phyloP scores from a whole-genome alignment of 2,329 filamentous ascomycete species.

The Graphilbum fragrans region DNA sequence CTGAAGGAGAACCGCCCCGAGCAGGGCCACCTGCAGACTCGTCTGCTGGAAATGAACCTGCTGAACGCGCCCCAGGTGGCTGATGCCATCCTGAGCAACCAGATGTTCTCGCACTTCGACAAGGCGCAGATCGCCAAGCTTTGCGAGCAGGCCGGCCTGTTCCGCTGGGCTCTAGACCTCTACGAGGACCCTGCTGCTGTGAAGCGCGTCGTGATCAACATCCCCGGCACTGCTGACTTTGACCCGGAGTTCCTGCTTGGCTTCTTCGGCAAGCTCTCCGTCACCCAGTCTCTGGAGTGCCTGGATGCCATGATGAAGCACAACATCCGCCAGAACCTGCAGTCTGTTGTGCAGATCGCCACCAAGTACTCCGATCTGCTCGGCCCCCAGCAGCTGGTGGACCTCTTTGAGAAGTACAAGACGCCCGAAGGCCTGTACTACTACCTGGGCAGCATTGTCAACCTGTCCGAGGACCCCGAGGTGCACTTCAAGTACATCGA shows the following conservation, averaged over 20 bases:
- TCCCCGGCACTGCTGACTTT: constrained; percentile 71
- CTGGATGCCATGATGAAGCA: constrained; percentile 91
- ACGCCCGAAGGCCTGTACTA: constrained; percentile 96
- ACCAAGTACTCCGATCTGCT: constrained; percentile 97
- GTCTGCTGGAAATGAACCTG: constrained; percentile 94
- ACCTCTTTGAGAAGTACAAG: constrained; percentile 94
- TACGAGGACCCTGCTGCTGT: constrained; percentile 83
- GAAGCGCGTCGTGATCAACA: constrained; percentile 81
- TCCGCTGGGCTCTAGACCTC: constrained; percentile 81
- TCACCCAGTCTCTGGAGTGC: constrained; percentile 89
- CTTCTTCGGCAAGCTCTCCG: constrained; percentile 89
- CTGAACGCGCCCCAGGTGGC: constrained; percentile 94
- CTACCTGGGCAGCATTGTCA: constrained; percentile 96
- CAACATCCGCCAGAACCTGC: constrained; percentile 95
- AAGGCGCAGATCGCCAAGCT: constrained; percentile 77
- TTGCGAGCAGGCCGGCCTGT: constrained; percentile 85
- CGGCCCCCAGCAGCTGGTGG: constrained; percentile 75
- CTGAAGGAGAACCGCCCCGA: constrained; percentile 91
- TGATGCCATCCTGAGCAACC: constrained; percentile 92
- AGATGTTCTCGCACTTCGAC: constrained; percentile 98
- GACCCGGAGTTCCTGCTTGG: constrained; percentile 82
- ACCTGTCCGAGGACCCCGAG: constrained; percentile 86
- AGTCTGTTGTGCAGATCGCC: constrained; percentile 86
- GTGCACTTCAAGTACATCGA: constrained; percentile 99
- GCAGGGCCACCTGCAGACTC: constrained; percentile 85